Evolutionary conservation across 257 asterid species (phyloP).

Genomic region (Verbascum thapsus): DNA sequence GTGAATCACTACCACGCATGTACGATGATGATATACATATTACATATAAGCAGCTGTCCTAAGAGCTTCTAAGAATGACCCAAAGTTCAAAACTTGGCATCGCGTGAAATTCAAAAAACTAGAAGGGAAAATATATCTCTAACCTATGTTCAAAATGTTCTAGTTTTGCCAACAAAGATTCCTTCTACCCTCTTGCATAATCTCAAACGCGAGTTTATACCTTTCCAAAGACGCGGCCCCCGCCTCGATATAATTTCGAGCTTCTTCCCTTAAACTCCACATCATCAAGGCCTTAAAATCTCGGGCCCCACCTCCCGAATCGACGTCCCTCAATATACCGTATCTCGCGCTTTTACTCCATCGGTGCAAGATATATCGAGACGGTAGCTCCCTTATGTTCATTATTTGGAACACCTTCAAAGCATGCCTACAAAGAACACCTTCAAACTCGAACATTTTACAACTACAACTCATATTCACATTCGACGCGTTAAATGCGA

Average conservation of each 20-base stretch:
- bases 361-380: conserved; percentile 77
- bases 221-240: conserved; percentile 78
- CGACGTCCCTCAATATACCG: conserved; percentile 72
- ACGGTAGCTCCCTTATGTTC: conserved; percentile 89
- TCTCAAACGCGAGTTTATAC: conserved; percentile 86
- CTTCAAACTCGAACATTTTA: conserved; percentile 92
- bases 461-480: conserved; percentile 86
- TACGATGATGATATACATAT: too few relatives aligned
- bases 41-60: too few relatives aligned
- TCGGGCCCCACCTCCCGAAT: conserved; percentile 69
- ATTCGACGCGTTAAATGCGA: conserved; percentile 88
- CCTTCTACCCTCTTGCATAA: conserved; percentile 92
- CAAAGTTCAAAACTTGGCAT: conserved; percentile 2
- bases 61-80: conserved; percentile 25
- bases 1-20: too few relatives aligned
- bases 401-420: conserved; percentile 80
- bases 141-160: conserved; percentile 35
- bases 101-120: conserved; percentile 6
- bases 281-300: conserved; percentile 76
- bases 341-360: conserved; percentile 82
- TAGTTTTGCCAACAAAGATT: conserved; percentile 83
- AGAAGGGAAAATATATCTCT: conserved; percentile 33
- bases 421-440: conserved; percentile 83
- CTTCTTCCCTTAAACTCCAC: conserved; percentile 95
- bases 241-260: conserved; percentile 71